A percentile compares a stretch with the other conserved stretches of the same genome.
These are phyloP conservation scores for Colletotrichum sansevieriae DNA, from an alignment of 2,329 filamentous ascomycete species.

Conservation along the genomic window DNA sequence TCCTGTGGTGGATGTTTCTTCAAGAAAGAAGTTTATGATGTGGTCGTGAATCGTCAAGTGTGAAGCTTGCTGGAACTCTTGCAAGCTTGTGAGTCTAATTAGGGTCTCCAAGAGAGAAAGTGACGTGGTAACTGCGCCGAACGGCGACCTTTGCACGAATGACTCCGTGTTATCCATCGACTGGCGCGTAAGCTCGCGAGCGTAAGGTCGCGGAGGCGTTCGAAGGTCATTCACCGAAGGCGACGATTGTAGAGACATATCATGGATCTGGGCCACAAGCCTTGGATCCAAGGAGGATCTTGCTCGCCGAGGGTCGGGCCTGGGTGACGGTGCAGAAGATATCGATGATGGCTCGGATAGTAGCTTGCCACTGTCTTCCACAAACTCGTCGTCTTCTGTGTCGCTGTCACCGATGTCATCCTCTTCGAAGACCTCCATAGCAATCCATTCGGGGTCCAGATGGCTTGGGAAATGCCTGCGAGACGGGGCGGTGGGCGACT, in stretches of 20 bases:
- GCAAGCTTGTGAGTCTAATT: conserved; percentile 85
- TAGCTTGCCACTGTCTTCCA: conserved; percentile 44
- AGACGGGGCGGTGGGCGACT: neutral
- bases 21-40: conserved; percentile 88
- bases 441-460: conserved; percentile 91
- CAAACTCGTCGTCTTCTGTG: conserved; percentile 56
- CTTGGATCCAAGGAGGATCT: conserved; percentile 52
- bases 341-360: conserved; percentile 3
- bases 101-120: conserved; percentile 89
- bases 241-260: conserved; percentile 51
- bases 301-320: conserved; percentile 35
- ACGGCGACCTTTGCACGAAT: conserved; percentile 60
- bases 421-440: conserved; percentile 84
- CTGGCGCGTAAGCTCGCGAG: conserved; percentile 33
- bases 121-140: conserved; percentile 66
- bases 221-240: conserved; percentile 22
- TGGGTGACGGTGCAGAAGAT: conserved; percentile 13
- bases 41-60: conserved; percentile 93
- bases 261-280: conserved; percentile 57
- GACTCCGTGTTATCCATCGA: conserved; percentile 44
- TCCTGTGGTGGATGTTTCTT: conserved; percentile 68
- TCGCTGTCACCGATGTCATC: conserved; percentile 54
- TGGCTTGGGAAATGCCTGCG: conserved; percentile 73
- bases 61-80: conserved; percentile 91
- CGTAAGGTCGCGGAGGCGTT: conserved; percentile 4